Evolutionary conservation across 164 flowering plant genomes (phyloP), one percentile per base, ranked within the genome.

Genomic region (Santalum album): DNA sequence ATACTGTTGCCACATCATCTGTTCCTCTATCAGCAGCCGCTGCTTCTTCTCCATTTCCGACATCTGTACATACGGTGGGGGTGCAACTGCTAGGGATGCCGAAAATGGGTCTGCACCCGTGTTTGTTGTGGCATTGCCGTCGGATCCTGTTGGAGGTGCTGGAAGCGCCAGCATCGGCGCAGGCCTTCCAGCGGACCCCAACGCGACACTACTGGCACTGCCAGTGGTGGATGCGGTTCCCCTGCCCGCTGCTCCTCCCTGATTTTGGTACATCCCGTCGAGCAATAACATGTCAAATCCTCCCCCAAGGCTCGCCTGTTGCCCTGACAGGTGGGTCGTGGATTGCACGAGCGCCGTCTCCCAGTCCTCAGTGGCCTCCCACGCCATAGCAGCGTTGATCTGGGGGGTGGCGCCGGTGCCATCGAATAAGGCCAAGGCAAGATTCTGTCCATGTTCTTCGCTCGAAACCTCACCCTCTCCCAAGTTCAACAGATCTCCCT

Each of bases 31-130:
- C 70, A 84, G 44, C 53, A 78, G 45, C 65, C 63, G 71, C 59
- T 81, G 95, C 69, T 88, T 88, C 75, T 69, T 80, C 75, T 92
- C 98, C 79, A 84, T 68, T 25, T 86, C 98, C 22, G 88, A 73
- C 82, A 91, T 88, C 59, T 86, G 95, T 58, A 86, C 94, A 25
- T 81, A 88, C 0, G 90, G 12, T 1, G 96, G 98, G 7, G 95
- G 89, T 1, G 95, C 65, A 60, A 88, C 72, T 0, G 57, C 58
- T 1, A 72, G 45, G 1, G 98, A 88, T 1, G 94, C 86, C 0
- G 86, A 81, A 64, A 88, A 92, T 1, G 96, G 96, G 57, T 88
- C 96, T 0, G 40, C 55, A 12, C 36, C 42, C 1, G 11, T 35
- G 3, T 0, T 23, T 12, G 56, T 2, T 0, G 43, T 18, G 1